Evolutionary conservation across 2,329 filamentous ascomycete species (phyloP), one percentile per base, ranked within the genome.

Genomic region (Chalara sp.): DNA sequence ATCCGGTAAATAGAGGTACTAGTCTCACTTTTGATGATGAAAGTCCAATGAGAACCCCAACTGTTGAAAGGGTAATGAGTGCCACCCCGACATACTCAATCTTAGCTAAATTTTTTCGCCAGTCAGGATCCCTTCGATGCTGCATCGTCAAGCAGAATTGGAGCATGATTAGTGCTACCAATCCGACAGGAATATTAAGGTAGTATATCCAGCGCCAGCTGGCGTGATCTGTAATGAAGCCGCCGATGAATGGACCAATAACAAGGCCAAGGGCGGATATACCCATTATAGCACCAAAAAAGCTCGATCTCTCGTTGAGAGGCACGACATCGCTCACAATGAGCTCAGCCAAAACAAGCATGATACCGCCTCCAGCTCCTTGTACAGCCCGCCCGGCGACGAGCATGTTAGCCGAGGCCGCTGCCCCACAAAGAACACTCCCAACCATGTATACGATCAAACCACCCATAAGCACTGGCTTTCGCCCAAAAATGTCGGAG

Each of bases 181-280:
- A 21, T 21, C 21, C 21, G 21, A 21, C 21, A 21, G 21, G 21
- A 21, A 21, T 21, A 21, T 21, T 21, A 21, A 21, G 21, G 21
- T 21, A 21, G 21, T 21, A 21, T 21, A 21, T 21, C 77, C 79
- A 82, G 39, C 79, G 65, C 80, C 80, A 85, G 12, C 68, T 75
- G 4, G 80, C 76, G 30, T 75, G 72, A 49, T 81, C 72, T 0
- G 84, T 85, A 56, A 89, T 83, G 0, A 78, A 76, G 6, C 86
- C 86, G 13, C 85, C 82, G 3, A 86, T 65, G 2, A 84, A 70
- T 0, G 84, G 85, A 0, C 85, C 86, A n/a, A 86, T 67, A 0
- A 78, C 78, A 37, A 75, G 77, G 4, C 84, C 83, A 51, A 57
- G 48, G 4, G 58, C 60, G 82, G 84, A 85, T 83, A 39, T 39